These are phyloP conservation scores for Lepiota brunneoincarnata DNA, from an alignment of 768 basidiomycete genomes.

Conservation along the genomic window DNA sequence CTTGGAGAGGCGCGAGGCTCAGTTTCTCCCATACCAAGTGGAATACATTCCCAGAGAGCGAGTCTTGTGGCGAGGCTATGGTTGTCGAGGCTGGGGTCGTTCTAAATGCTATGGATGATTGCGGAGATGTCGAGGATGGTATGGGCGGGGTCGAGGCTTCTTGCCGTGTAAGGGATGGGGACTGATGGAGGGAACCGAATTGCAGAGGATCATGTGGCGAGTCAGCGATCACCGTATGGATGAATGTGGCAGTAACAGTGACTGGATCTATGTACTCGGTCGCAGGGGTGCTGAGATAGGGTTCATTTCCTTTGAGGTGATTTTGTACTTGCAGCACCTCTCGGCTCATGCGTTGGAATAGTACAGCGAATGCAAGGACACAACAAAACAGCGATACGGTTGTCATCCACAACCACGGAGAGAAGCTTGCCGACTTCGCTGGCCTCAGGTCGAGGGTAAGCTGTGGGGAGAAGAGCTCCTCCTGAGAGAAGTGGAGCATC, in stretches of 20 bases:
- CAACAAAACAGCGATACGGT: conserved; percentile 17
- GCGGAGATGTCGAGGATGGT: neutral
- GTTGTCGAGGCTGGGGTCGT: neutral
- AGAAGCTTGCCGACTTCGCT: neutral
- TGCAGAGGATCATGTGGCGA: neutral
- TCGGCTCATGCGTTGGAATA: conserved; percentile 15
- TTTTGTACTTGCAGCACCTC: neutral
- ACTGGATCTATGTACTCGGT: neutral
- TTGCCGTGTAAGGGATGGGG: neutral
- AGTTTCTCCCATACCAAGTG: conserved; percentile 2
- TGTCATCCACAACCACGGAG: neutral
- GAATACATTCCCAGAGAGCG: neutral
- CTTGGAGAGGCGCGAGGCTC: neutral
- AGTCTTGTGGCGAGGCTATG: neutral
- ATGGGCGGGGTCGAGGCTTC: neutral
- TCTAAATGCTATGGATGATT: neutral
- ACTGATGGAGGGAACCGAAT: neutral
- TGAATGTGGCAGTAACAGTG: conserved; percentile 1
- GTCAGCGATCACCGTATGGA: neutral
- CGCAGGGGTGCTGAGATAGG: neutral
- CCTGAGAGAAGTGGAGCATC: conserved; percentile 55
- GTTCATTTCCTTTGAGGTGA: neutral
- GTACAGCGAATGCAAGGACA: conserved; percentile 24
- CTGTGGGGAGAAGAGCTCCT: conserved; percentile 57
- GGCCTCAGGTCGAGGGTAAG: conserved; percentile 33